phyloP scores from a whole-genome alignment of 2,329 filamentous ascomycete species.

The Penicillium sp. region DNA sequence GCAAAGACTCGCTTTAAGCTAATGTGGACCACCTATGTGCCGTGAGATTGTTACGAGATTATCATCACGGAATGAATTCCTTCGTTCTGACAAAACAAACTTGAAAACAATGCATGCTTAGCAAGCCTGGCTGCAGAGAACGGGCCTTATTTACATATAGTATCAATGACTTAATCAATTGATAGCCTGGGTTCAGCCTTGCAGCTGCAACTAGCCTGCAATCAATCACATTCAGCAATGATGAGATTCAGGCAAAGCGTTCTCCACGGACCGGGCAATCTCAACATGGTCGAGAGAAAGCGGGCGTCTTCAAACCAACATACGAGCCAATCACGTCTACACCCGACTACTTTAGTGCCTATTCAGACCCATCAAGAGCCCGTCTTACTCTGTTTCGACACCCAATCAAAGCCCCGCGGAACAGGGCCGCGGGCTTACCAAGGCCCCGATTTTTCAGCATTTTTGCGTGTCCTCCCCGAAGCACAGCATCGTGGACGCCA shows the following conservation, averaged over 20 bases:
- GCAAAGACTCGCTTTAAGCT: too few species aligned
- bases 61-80: background rate
- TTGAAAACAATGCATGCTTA: background rate
- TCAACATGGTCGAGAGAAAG: background rate
- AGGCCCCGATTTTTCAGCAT: slow-evolving; percentile 2
- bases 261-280: background rate
- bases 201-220: background rate
- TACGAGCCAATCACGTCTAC: background rate
- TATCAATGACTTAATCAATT: background rate
- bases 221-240: background rate
- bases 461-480: background rate
- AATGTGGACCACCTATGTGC: background rate
- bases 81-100: background rate
- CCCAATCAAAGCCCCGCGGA: slow-evolving; percentile 5
- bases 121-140: background rate
- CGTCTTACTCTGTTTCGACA: background rate
- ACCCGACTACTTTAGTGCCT: background rate
- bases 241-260: background rate
- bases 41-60: too few species aligned
- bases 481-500: background rate
- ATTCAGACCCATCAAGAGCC: background rate
- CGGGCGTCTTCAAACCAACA: background rate
- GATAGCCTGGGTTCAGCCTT: background rate
- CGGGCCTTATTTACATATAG: too few species aligned
- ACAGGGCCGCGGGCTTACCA: slow-evolving; percentile 4